A percentile compares a stretch with the other conserved stretches of the same genome.
These are phyloP conservation scores for Tricholoma sp. DNA, from an alignment of 768 basidiomycete genomes.

Conservation along the genomic window DNA sequence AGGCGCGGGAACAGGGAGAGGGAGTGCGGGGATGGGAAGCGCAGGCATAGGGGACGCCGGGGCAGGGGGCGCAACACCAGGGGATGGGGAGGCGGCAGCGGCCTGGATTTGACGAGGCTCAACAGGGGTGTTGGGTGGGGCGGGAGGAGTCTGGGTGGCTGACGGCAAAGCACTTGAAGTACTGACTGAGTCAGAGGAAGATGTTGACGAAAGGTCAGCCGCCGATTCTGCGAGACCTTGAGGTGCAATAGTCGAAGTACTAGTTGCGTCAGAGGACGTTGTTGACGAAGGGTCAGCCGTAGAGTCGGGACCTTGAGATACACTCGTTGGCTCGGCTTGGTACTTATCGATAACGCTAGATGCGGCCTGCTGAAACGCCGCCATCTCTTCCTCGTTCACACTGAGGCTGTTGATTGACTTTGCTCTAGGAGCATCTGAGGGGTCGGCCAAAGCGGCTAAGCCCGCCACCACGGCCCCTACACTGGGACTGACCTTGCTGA, in stretches of 20 bases:
- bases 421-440: not conserved
- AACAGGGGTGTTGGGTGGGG: not conserved
- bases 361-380: not conserved
- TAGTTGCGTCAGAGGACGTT: not conserved
- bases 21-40: not conserved
- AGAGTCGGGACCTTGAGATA: not conserved
- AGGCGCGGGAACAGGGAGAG: not conserved
- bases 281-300: conserved; percentile 1
- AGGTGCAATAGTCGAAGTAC: not conserved
- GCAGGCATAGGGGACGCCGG: not conserved
- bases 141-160: not conserved
- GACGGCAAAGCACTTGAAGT: conserved; percentile 1
- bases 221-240: not conserved
- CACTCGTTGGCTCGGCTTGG: not conserved
- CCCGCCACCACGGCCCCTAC: not conserved
- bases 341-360: not conserved
- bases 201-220: not conserved
- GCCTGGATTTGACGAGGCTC: not conserved
- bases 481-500: not conserved
- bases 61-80: not conserved
- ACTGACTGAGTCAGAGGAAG: not conserved
- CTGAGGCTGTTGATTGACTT: not conserved
- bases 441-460: not conserved
- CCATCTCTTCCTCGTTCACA: not conserved
- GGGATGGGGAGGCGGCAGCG: not conserved